Base-by-base conservation (phyloP, 768 basidiomycete genomes). In the Paxillus ammoniavirescens region DNA sequence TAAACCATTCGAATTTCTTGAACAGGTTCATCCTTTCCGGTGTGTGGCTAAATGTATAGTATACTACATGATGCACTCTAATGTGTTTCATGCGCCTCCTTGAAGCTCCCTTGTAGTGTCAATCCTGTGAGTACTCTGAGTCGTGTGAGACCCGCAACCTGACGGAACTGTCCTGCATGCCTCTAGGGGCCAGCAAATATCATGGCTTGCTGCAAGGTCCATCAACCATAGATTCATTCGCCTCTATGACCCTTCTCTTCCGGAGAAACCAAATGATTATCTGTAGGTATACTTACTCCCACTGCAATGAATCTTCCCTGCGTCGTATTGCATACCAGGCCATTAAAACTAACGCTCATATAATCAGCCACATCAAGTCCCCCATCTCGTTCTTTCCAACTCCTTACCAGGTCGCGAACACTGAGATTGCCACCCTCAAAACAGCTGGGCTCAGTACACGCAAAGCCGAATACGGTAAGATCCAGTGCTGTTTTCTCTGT, bases 401-500 rank as follows among this genome's bases (percentile, higher is more conserved):
- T 2, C 86, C 93, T 9, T 70, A 75, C 42, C 81, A 87, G 65
- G 89, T 96, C 2, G 74, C 82, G 2, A 69, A 72, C 31, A 82
- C 80, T 18, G 83, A 86, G 54, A 66, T 87, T 28, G 58, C 78
- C 12, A 75, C 75, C 2, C 74, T 96, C 33, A 80, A 83, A 47
- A 77, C 80, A 6, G 93, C 89, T 8, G 94, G 94, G 0, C 69
- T 96, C 52, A 91, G 88, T 56, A 79, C 72, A 14, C 77, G 93
- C n/a, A 97, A 97, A 68, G 91, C 89, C 3, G 91, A 95, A 73
- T 97, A 97, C 69, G 81, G 91, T 90, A 50, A 61, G 81, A 37
- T 12, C 35, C 8, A 35, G 35, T 35, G 5, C 35, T 35, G 35
- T 13, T 13, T n/a, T 4, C 38, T 40, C n/a, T 17, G n/a, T 18